A percentile compares a stretch with the other conserved stretches of the same genome.
These are phyloP conservation scores for Lepidium sativum DNA, from an alignment of 345 rosid species.

Conservation along the genomic window DNA sequence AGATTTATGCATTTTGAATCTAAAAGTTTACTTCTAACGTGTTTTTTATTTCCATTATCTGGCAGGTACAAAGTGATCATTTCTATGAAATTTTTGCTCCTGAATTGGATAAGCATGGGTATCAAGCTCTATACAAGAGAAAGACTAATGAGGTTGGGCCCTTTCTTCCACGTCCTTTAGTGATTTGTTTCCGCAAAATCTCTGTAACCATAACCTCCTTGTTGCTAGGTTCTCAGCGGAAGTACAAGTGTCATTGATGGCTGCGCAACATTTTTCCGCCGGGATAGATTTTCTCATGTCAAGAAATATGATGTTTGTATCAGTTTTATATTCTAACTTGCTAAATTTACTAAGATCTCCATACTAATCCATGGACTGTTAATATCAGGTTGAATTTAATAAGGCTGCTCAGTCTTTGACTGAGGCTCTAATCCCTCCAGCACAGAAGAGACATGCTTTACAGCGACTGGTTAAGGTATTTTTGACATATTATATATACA, in stretches of 20 bases:
- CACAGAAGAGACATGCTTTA: conserved; percentile 85
- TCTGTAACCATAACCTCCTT: not conserved
- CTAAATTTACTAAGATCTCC: not conserved
- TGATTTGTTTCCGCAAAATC: not conserved
- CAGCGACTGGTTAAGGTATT: conserved; percentile 79
- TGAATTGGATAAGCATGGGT: conserved; percentile 94
- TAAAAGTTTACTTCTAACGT: not conserved
- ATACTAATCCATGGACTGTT: conserved; percentile 16
- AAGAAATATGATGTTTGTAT: conserved; percentile 91
- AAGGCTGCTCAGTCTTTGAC: conserved; percentile 99
- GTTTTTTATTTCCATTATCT: not conserved
- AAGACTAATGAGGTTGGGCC: conserved; percentile 87
- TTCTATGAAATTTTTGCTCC: conserved; percentile 79
- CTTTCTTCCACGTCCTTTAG: not conserved
- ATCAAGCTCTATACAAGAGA: conserved; percentile 86
- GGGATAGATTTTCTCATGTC: conserved; percentile 94
- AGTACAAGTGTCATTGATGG: conserved; percentile 64
- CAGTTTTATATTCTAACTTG: not conserved
- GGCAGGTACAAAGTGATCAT: conserved; percentile 95
- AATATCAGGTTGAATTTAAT: conserved; percentile 87
- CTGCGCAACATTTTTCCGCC: conserved; percentile 94
- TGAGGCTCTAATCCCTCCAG: conserved; percentile 68
- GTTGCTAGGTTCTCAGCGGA: conserved; percentile 67
- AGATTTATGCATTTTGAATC: conserved; percentile 9
- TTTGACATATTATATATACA: conserved; percentile 7